Base-by-base conservation (phyloP, 1,284 basidiomycete genomes). In the Heliocybe sulcata region DNA sequence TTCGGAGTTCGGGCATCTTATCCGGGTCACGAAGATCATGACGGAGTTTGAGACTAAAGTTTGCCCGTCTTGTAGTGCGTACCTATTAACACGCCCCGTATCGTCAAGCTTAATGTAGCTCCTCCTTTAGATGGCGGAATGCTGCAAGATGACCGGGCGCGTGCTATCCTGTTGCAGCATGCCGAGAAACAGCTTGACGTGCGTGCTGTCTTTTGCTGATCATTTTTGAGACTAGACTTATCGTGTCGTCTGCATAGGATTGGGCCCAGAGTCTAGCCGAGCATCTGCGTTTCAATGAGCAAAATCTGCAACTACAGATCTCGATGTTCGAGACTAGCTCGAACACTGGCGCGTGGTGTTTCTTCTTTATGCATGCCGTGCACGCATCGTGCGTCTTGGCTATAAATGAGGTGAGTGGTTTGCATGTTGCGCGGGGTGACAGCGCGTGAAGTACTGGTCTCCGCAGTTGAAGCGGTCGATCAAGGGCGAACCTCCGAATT, bases 281-380 rank as follows among this genome's bases (percentile, higher is more conserved):
- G 38, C 77, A 84, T 60, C 76, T 91, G 35, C 79, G 76, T 12
- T 90, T 87, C 63, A 82, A 77, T 31, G 79, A 83, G 53, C 79
- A 84, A 60, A 87, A 76, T 63, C 65, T 89, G 19, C 72, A 77
- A 60, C 77, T 82, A n/a, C 87, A 91, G 60, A 70, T 81, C 59
- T 77, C 79, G 9, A 87, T 89, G 78, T 85, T 89, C 62, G 86
- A 88, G 63, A 89, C 87, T 10, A 79, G 79, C 60, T 85, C 85
- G 2, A 90, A 87, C 60, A 79, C 76, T 19, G 83, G 86, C 51
- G 85, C 87, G 10, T 91, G 88, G 89, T 85, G 82, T 61, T 91
- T 79, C 68, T 85, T 80, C 59, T 76, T 77, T 64, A 85, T 89
- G 74, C 88, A 90, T 64, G 74, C 81, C 35, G 70, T 85, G 58